Percentiles rank a stretch among this genome's conserved stretches.
Evolutionary conservation across 305 asterid genomes (phyloP).

Genomic region (Rubia tinctorum): DNA sequence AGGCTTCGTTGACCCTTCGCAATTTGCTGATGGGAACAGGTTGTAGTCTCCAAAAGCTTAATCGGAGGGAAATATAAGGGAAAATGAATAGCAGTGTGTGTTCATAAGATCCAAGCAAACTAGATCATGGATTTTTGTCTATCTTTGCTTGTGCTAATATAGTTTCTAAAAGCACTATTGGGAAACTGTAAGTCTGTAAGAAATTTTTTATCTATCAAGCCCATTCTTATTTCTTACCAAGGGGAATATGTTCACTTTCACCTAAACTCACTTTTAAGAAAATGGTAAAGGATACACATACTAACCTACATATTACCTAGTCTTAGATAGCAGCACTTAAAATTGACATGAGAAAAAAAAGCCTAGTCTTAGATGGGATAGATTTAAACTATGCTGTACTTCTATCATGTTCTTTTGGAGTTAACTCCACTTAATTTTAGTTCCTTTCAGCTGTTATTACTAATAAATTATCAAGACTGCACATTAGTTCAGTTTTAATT

Average conservation of each 20-base stretch:
- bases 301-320: background rate
- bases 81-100: background rate
- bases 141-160: background rate
- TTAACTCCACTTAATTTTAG: no score
- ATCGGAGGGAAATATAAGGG: background rate
- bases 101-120: background rate
- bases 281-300: background rate
- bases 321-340: no score
- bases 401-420: background rate
- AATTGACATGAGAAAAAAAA: no score
- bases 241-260: background rate
- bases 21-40: background rate
- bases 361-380: background rate
- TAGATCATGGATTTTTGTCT: background rate
- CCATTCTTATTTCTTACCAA: background rate
- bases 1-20: slow-evolving; percentile 1
- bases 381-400: background rate
- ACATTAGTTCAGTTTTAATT: background rate
- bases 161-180: background rate
- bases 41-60: background rate
- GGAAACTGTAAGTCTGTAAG: background rate
- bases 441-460: background rate
- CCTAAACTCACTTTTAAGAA: background rate
- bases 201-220: background rate
- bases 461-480: background rate